phyloP scores from a whole-genome alignment of 2,329 filamentous ascomycete species.

The Fusarium vanettenii region DNA sequence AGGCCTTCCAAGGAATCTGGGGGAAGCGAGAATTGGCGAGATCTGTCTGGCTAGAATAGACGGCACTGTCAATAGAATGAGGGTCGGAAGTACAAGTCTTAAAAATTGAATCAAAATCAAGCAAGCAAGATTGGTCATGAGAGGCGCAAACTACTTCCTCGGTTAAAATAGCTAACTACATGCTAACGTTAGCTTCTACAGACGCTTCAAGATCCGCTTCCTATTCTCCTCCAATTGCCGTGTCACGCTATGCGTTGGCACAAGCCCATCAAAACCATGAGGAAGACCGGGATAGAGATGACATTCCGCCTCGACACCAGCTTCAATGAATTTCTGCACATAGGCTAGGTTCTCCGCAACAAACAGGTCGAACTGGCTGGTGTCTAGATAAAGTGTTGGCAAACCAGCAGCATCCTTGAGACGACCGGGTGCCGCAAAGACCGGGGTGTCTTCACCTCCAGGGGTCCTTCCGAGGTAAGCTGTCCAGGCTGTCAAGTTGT shows the following conservation, averaged over 20 bases:
- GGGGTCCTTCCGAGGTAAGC: slow-evolving; percentile 3
- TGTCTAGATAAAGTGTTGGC: background rate
- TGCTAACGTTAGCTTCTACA: background rate
- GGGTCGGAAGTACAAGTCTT: background rate
- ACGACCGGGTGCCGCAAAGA: background rate
- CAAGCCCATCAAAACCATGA: background rate
- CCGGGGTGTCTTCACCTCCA: background rate
- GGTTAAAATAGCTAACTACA: background rate
- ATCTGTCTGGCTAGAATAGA: background rate
- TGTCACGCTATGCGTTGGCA: background rate
- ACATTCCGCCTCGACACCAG: background rate
- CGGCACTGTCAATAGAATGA: background rate
- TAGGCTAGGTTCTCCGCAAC: background rate
- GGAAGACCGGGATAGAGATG: background rate
- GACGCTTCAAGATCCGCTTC: background rate
- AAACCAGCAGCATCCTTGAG: background rate
- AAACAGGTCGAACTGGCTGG: background rate
- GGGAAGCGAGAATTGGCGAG: background rate
- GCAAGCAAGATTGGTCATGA: background rate
- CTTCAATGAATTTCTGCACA: background rate
- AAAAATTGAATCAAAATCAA: background rate
- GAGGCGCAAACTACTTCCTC: background rate
- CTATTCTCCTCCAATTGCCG: background rate
- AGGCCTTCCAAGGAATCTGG: background rate
- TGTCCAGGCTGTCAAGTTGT: slow-evolving; percentile 15